phyloP scores from a whole-genome alignment of 1,284 basidiomycete genomes.

The Cryptococcus sp. region DNA sequence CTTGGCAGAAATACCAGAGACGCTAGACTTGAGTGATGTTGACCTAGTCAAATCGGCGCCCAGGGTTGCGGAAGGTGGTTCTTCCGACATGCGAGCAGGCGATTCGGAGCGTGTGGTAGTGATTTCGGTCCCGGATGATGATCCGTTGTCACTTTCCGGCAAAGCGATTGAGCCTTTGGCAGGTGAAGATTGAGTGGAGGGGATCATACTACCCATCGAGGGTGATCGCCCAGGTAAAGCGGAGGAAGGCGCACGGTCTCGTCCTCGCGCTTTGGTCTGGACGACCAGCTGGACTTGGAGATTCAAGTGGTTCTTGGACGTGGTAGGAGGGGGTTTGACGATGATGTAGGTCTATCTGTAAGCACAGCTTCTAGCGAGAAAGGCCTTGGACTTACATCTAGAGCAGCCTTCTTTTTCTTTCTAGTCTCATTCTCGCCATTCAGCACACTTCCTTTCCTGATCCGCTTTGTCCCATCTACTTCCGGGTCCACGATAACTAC shows the following conservation, averaged over 20 bases:
- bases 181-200: neutral
- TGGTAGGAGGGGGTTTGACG: slow-evolving; percentile 54
- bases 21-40: slow-evolving; percentile 20
- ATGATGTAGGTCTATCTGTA: slow-evolving; percentile 61
- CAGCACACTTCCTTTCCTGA: neutral
- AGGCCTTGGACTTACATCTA: slow-evolving; percentile 18
- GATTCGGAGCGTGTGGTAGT: neutral
- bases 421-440: neutral
- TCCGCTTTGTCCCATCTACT: slow-evolving; percentile 4
- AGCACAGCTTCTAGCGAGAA: slow-evolving; percentile 3
- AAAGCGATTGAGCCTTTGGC: neutral
- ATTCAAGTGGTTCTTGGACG: slow-evolving; percentile 83
- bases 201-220: neutral
- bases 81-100: neutral
- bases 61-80: neutral
- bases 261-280: slow-evolving; percentile 13
- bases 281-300: slow-evolving; percentile 85
- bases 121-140: neutral
- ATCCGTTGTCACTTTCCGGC: neutral
- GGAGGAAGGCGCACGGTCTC: slow-evolving; percentile 17
- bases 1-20: slow-evolving; percentile 10
- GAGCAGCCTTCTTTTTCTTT: slow-evolving; percentile 10
- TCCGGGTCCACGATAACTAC: slow-evolving; percentile 20
- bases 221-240: slow-evolving; percentile 18
- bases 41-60: slow-evolving; percentile 16